Conservation (phyloP, 2,329 filamentous ascomycete genomes). For the Ilyonectria sp. region DNA sequence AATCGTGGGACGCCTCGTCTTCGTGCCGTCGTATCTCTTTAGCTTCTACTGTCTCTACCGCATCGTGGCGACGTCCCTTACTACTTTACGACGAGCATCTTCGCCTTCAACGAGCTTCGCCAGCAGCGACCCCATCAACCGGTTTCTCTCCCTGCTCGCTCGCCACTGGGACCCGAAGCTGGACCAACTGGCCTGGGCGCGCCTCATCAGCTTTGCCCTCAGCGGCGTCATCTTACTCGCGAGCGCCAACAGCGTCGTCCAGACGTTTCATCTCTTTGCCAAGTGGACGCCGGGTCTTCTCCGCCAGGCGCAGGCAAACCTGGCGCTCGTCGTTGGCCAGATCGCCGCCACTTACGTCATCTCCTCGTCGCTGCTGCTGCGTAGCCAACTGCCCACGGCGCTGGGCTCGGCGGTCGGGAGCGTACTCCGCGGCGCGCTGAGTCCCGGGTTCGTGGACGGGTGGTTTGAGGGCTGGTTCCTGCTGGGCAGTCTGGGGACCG, state of each 20-base stretch:
- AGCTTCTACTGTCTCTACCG: slow-evolving; percentile 89
- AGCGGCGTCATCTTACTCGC: slow-evolving; percentile 87
- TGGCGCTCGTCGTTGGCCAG: slow-evolving; percentile 85
- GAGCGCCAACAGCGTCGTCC: slow-evolving; percentile 86
- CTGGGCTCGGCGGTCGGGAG: slow-evolving; percentile 84
- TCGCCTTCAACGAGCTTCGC: slow-evolving; percentile 68
- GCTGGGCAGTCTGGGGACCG: slow-evolving; percentile 75
- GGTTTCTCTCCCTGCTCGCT: slow-evolving; percentile 83
- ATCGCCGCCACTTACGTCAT: slow-evolving; percentile 90
- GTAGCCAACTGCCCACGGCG: slow-evolving; percentile 84
- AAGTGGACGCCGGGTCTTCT: slow-evolving; percentile 81
- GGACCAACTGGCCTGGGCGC: slow-evolving; percentile 86
- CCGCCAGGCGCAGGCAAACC: slow-evolving; percentile 81
- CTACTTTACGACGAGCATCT: slow-evolving; percentile 72
- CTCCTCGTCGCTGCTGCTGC: slow-evolving; percentile 80
- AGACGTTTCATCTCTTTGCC: slow-evolving; percentile 86
- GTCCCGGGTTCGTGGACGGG: slow-evolving; percentile 70
- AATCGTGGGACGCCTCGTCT: slow-evolving; percentile 73
- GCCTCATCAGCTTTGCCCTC: slow-evolving; percentile 87
- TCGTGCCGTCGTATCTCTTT: slow-evolving; percentile 77
- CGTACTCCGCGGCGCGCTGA: slow-evolving; percentile 82
- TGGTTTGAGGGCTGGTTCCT: slow-evolving; percentile 95
- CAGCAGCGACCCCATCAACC: slow-evolving; percentile 86
- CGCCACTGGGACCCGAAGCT: slow-evolving; percentile 88
- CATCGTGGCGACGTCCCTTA: slow-evolving; percentile 79